Evolutionary conservation across 441 rosid species (phyloP), one percentile per base, ranked within the genome.

Genomic region (Eruca vesicaria): DNA sequence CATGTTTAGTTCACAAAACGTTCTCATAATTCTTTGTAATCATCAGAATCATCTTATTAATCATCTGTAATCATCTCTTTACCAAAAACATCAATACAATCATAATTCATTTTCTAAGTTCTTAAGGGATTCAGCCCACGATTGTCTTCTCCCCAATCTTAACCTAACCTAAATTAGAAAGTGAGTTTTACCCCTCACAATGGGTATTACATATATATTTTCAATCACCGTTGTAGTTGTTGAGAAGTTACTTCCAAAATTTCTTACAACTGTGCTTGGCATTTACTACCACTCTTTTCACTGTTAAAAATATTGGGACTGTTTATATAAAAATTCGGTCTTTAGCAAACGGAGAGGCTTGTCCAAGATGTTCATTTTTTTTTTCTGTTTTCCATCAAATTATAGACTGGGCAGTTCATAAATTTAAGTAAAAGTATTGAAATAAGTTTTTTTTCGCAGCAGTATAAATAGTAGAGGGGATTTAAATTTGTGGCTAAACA

Each of bases 141-240:
- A n/a, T n/a, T n/a, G n/a, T n/a, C n/a, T n/a, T n/a, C n/a, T n/a
- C n/a, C n/a, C n/a, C n/a, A n/a, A n/a, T n/a, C n/a, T n/a, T n/a
- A n/a, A n/a, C n/a, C n/a, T n/a, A n/a, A n/a, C n/a, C n/a, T n/a
- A n/a, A n/a, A n/a, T n/a, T n/a, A n/a, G n/a, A n/a, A n/a, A n/a
- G n/a, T n/a, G n/a, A n/a, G n/a, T n/a, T n/a, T n/a, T n/a, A n/a
- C n/a, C n/a, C n/a, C n/a, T n/a, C n/a, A n/a, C n/a, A n/a, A n/a
- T n/a, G n/a, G n/a, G n/a, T n/a, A n/a, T n/a, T 23, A 23, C 26
- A 23, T 1, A 23, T 23, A 23, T 23, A 23, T 32, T 28, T 29
- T 41, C 4, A 75, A 32, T 63, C 66, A 70, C 80, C 75, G 80
- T 76, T 14, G 55, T 43, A 45, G 72, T 76, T 64, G 71, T 64